A percentile compares a stretch with the other conserved stretches of the same genome.
Conservation (phyloP, 306 rosid species). For the Ziziphus jujuba region DNA sequence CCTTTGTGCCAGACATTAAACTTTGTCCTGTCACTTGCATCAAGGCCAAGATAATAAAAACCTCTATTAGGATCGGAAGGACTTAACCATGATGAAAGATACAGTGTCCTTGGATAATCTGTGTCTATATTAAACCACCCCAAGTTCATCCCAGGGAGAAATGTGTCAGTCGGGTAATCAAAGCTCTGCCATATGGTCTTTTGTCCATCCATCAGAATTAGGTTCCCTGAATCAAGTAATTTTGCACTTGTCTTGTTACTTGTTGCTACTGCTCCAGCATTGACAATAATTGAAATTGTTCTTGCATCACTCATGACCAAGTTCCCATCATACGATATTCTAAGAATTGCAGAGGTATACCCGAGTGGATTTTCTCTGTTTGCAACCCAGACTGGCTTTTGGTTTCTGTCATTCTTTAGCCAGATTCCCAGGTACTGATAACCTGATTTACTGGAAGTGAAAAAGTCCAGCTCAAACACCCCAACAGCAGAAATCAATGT, state of each 20-base stretch:
- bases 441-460: background rate
- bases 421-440: constrained; percentile 32
- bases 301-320: constrained; percentile 11
- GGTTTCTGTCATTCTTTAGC: constrained; percentile 24
- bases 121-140: constrained; percentile 18
- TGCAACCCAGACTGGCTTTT: constrained; percentile 32
- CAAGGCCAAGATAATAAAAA: constrained; percentile 1
- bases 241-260: constrained; percentile 2
- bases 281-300: background rate
- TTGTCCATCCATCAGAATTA: constrained; percentile 9
- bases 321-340: constrained; percentile 16
- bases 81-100: constrained; percentile 20
- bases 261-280: background rate
- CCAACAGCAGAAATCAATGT: constrained; percentile 26
- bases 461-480: constrained; percentile 29
- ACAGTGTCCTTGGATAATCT: background rate
- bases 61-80: constrained; percentile 9
- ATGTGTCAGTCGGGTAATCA: constrained; percentile 15
- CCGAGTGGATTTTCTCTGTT: constrained; percentile 9
- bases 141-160: constrained; percentile 30
- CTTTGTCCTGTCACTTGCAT: background rate
- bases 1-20: constrained; percentile 1
- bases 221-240: constrained; percentile 21
- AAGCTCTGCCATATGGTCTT: constrained; percentile 24
- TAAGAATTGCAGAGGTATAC: constrained; percentile 9